Conservation (phyloP, 2,329 filamentous ascomycete genomes). For the Seiridium cupressi region DNA sequence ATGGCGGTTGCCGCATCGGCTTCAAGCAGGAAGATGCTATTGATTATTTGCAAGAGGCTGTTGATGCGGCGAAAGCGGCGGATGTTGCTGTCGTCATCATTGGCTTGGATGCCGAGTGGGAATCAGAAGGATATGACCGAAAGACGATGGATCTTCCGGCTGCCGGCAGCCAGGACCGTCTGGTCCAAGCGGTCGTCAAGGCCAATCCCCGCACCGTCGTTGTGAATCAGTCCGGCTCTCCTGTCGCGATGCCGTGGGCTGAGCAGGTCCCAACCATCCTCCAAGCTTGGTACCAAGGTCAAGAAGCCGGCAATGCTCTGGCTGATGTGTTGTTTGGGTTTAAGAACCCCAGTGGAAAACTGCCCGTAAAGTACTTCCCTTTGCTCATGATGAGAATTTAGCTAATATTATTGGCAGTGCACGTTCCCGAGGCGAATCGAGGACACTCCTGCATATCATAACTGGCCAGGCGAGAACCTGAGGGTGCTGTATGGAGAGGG, state of each 20-base stretch:
- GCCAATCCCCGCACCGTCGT: conserved; percentile 67
- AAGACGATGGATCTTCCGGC: conserved; percentile 58
- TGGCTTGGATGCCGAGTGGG: conserved; percentile 72
- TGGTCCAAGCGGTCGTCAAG: conserved; percentile 60
- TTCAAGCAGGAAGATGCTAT: conserved; percentile 65
- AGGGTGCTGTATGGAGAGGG: conserved; percentile 71
- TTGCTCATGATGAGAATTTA: not conserved
- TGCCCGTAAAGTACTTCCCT: conserved; percentile 46
- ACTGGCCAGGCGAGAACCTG: conserved; percentile 70
- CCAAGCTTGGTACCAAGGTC: conserved; percentile 70
- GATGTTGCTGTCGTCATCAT: conserved; percentile 69
- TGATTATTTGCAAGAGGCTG: conserved; percentile 63
- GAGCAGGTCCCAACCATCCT: conserved; percentile 63
- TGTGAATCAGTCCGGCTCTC: conserved; percentile 68
- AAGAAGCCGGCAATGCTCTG: conserved; percentile 67
- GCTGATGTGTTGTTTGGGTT: conserved; percentile 65
- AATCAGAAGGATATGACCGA: conserved; percentile 71
- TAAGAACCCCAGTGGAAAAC: conserved; percentile 65
- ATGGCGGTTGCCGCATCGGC: conserved; percentile 69
- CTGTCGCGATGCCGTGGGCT: conserved; percentile 70
- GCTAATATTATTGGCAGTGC: conserved; percentile 33
- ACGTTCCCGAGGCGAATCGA: conserved; percentile 65
- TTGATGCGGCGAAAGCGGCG: conserved; percentile 57
- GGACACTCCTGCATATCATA: conserved; percentile 69
- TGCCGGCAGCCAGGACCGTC: conserved; percentile 57